These are phyloP conservation scores for Microthyrium microscopicum DNA, from an alignment of 2,329 filamentous ascomycete genomes.

Conservation along the genomic window DNA sequence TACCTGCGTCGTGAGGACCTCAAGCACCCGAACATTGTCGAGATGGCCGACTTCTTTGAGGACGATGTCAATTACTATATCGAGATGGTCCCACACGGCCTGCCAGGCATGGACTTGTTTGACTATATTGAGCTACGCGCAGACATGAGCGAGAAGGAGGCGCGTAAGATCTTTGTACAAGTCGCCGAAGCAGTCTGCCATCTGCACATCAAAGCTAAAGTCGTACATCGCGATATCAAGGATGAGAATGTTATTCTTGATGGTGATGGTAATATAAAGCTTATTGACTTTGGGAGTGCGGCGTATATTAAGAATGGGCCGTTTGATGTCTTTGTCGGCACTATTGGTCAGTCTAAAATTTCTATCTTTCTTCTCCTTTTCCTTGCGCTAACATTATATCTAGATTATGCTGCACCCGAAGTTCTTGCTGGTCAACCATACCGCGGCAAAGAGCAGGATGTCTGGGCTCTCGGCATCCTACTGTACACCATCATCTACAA, in stretches of 20 bases:
- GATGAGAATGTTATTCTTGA: constrained; percentile 96
- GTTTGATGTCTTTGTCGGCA: constrained; percentile 97
- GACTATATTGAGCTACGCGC: constrained; percentile 94
- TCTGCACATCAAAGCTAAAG: constrained; percentile 73
- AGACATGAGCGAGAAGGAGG: constrained; percentile 92
- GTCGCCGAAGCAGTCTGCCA: constrained; percentile 82
- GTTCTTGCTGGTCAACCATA: constrained; percentile 86
- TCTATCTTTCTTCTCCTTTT: not conserved
- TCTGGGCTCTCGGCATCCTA: constrained; percentile 93
- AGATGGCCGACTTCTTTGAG: constrained; percentile 55
- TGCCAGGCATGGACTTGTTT: constrained; percentile 96
- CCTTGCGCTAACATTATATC: not conserved
- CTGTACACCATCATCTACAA: constrained; percentile 99
- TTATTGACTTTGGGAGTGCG: constrained; percentile 96
- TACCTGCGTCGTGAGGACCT: constrained; percentile 63
- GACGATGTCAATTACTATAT: constrained; percentile 94
- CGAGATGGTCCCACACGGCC: constrained; percentile 87
- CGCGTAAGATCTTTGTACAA: constrained; percentile 86
- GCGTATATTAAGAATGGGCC: constrained; percentile 97
- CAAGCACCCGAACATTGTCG: constrained; percentile 48
- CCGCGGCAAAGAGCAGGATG: constrained; percentile 89
- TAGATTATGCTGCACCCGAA: constrained; percentile 97
- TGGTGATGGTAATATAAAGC: constrained; percentile 84
- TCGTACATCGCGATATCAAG: constrained; percentile 97
- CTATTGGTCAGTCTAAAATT: constrained; percentile 55